Evolutionary conservation across 805 yeast genomes (phyloP), one percentile per base, ranked within the genome.

Genomic region (Saccharomyces jurei): DNA sequence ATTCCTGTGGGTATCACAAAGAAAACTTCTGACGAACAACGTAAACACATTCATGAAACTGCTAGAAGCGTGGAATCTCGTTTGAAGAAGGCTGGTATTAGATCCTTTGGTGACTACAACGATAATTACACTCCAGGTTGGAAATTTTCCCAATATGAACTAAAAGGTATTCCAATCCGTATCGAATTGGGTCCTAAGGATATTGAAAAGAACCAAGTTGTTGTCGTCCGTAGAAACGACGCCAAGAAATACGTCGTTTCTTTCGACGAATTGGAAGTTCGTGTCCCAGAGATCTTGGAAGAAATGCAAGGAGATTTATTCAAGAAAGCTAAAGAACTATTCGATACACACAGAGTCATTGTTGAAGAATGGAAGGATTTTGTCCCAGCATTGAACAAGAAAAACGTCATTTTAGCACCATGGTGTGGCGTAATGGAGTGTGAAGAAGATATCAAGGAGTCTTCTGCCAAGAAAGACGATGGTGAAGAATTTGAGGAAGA

Each of bases 171-270:
- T 52, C 98, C 98, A 60, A 76, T 94, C 60, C 86, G 99, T 73
- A 69, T 94, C 50, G 99, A 94, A 78, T 81, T 88, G 66, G 99
- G 99, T 63, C 99, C 99, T 65, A 89, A 87, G 77, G 99, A 94
- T 74, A 77, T 89, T 66, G 86, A 86, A 67, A 81, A 84, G 69
- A 76, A 81, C 60, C 87, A 86, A 66, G 94, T 87, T 51, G 78
- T 88, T 46, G 94, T 90, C 56, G 99, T 91, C 54, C 86, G 97
- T 78, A 89, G 99, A 79, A 94, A 91, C 69, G 87, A 82, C 68
- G 86, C 90, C 59, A 83, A 80, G 63, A 94, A 91, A 77, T 76
- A 75, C 69, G 74, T 80, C 52, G 82, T 94, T 55, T 72, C 83
- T 51, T 73, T 94, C 57, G 82, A 72, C 53, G 85, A 83, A 46